Evolutionary conservation across 2,329 filamentous ascomycete genomes (phyloP).

Genomic region (Alternaria metachromatica): DNA sequence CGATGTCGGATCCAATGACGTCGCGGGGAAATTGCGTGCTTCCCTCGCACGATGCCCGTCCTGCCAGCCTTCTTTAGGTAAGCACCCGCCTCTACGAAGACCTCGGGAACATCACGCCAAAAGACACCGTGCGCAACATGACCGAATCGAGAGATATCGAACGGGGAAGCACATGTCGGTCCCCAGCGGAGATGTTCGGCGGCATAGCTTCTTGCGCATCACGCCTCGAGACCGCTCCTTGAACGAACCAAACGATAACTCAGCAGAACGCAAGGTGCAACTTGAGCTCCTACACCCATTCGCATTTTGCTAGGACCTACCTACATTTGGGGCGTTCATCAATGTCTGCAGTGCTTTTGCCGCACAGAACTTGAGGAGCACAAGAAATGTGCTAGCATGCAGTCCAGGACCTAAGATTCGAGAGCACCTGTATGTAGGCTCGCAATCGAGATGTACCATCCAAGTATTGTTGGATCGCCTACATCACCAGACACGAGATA

Average conservation of each 20-base stretch:
- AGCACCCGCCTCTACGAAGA: background rate
- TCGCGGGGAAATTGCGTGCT: conserved; percentile 35
- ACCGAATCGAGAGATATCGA: background rate
- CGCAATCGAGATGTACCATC: background rate
- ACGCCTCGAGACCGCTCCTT: background rate
- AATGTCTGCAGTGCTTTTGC: background rate
- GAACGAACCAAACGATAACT: background rate
- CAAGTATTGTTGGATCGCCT: background rate
- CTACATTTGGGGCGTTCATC: background rate
- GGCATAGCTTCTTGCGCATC: background rate
- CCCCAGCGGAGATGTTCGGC: background rate
- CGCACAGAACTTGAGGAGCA: background rate
- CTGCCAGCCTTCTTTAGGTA: conserved; percentile 13
- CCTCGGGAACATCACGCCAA: background rate
- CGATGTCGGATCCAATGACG: conserved; percentile 31
- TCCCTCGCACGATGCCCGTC: conserved; percentile 13
- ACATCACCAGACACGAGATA: background rate
- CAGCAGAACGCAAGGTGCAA: background rate
- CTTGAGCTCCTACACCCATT: background rate
- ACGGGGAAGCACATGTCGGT: background rate
- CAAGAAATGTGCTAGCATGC: conserved; percentile 1
- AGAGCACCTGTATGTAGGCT: background rate
- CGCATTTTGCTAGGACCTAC: background rate
- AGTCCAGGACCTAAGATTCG: background rate
- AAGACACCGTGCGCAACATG: background rate